These are phyloP conservation scores for Hyphopichia homilentoma DNA, from an alignment of 805 yeast species.

Conservation along the genomic window DNA sequence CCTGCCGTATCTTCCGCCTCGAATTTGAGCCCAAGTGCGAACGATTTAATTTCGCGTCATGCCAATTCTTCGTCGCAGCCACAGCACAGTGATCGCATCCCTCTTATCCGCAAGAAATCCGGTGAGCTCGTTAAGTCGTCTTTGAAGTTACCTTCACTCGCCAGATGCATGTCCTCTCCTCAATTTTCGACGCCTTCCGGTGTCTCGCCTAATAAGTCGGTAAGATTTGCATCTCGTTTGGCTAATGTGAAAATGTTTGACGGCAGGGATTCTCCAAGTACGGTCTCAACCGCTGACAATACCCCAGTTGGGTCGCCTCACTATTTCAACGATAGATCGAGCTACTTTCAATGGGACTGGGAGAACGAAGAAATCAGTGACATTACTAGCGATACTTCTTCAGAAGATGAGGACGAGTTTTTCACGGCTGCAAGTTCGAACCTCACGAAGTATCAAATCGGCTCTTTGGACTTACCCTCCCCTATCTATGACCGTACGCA, in stretches of 20 bases:
- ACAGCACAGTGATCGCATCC: slow-evolving; percentile 1
- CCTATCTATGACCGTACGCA: slow-evolving; percentile 8
- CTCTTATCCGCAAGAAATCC: slow-evolving; percentile 70
- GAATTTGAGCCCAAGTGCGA: background rate
- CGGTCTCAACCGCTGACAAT: slow-evolving; percentile 53
- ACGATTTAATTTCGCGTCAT: background rate
- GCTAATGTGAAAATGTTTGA: slow-evolving; percentile 64
- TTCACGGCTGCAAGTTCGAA: slow-evolving; percentile 5
- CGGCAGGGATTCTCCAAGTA: slow-evolving; percentile 55
- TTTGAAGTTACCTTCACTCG: slow-evolving; percentile 44
- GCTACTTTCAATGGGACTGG: slow-evolving; percentile 25
- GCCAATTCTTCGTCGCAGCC: background rate
- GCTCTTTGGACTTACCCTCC: slow-evolving; percentile 10
- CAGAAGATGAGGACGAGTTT: slow-evolving; percentile 16
- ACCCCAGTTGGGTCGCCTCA: slow-evolving; percentile 44
- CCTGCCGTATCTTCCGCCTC: background rate
- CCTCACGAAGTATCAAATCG: slow-evolving; percentile 13
- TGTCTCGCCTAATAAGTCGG: slow-evolving; percentile 39
- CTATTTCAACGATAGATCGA: slow-evolving; percentile 9
- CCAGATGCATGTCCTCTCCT: slow-evolving; percentile 25
- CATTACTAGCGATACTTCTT: slow-evolving; percentile 15
- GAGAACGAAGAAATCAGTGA: slow-evolving; percentile 16
- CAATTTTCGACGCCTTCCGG: slow-evolving; percentile 13
- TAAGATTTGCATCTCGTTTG: slow-evolving; percentile 58
- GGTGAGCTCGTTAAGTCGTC: slow-evolving; percentile 83